phyloP scores from a whole-genome alignment of 305 asterid genomes.

The Stenogyne calaminthoides region DNA sequence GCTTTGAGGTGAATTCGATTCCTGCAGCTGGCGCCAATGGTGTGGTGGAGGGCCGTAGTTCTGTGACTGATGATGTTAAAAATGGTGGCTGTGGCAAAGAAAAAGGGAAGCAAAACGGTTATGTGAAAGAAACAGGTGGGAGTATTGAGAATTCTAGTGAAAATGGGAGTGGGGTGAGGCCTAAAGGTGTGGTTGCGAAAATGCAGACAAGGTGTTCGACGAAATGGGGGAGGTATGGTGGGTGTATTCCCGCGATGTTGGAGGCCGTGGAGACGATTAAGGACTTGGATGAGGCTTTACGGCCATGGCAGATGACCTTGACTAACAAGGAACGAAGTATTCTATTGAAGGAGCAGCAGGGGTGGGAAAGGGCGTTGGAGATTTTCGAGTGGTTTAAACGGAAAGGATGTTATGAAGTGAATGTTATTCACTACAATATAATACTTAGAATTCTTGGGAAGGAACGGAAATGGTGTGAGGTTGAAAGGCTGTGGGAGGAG shows the following conservation, averaged over 20 bases:
- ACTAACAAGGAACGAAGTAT: constrained; percentile 83
- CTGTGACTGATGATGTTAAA: constrained; percentile 35
- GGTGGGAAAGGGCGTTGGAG: constrained; percentile 84
- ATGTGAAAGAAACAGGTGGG: constrained; percentile 12
- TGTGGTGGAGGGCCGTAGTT: constrained; percentile 32
- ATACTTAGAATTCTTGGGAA: constrained; percentile 79
- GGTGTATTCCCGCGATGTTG: constrained; percentile 78
- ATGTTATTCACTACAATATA: constrained; percentile 89
- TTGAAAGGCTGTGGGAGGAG: constrained; percentile 68
- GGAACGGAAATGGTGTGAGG: constrained; percentile 62
- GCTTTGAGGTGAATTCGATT: constrained; percentile 27
- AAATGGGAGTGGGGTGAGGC: constrained; percentile 14
- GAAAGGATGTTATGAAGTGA: constrained; percentile 77
- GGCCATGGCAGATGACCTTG: constrained; percentile 75
- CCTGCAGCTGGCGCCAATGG: constrained; percentile 26
- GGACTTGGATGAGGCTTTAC: constrained; percentile 77
- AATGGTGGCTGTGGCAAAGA: constrained; percentile 23
- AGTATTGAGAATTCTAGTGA: constrained; percentile 24
- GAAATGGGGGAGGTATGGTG: constrained; percentile 85
- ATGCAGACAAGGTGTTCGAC: constrained; percentile 69
- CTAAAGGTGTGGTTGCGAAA: constrained; percentile 23
- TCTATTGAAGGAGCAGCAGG: constrained; percentile 81
- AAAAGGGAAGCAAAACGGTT: constrained; percentile 24
- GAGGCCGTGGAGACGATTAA: constrained; percentile 55
- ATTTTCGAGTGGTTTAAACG: constrained; percentile 87